Base-by-base conservation (phyloP, 352 stramenopile genomes). In the Pythium dissotocum region DNA sequence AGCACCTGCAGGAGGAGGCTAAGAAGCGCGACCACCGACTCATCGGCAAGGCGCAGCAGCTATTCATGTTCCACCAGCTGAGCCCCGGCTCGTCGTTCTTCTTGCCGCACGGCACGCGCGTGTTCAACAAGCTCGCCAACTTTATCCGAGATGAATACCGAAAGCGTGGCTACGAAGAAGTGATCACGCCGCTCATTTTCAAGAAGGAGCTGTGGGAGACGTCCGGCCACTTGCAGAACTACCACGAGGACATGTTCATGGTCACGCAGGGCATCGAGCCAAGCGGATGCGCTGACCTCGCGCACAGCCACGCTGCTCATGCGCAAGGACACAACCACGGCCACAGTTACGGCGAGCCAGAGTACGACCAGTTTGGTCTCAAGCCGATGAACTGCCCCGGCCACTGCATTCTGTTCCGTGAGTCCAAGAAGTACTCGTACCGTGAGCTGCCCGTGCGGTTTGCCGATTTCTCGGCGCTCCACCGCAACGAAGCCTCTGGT, bases 321-420 rank as follows among this genome's bases (percentile, higher is more conserved):
- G 52, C 63, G 16, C 67, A 75, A 55, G 67, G 77, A 1, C 74
- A 85, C 52, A 33, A 65, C 46, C 70, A 78, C 6, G n/a, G 70
- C 9, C 65, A 63, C 40, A 58, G 77, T 18, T 61, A 62, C 21
- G 67, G 72, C 35, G 40, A 73, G 13, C 59, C 67, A 2, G 92
- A 98, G 54, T 83, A 83, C 38, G 93, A 99, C 52, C 72, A 97
- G 46, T 99, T 99, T 76, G 97, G 98, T 58, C 90, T 99, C 67
- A 99, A 99, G 74, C 97, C 97, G 28, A 99, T 99, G 97, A 99
- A 99, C 81, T 99, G 97, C 65, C 97, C 97, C 0, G 97, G 97
- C 57, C 97, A 99, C 77, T 99, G 96, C 73, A 78, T 99, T 21
- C 88, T 99, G 62, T 99, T 98, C 79, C 98, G 98, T 56, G 94